A percentile compares a stretch with the other conserved stretches of the same genome.
Conservation (phyloP, 768 basidiomycete genomes). For the Boletus huronensis region DNA sequence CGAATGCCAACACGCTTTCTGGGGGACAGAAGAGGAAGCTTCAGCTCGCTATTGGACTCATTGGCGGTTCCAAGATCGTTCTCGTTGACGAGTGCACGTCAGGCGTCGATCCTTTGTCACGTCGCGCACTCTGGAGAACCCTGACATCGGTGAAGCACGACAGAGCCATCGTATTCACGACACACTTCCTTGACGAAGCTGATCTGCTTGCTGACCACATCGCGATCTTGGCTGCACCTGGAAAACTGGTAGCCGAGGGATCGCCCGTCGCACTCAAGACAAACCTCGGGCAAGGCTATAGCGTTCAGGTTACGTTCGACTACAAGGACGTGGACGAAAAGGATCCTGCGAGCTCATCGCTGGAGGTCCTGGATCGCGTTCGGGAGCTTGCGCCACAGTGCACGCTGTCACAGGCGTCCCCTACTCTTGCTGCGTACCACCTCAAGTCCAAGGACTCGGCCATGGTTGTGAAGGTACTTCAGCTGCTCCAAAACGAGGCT, state of each 20-base stretch:
- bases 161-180: conserved; percentile 72
- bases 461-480: conserved; percentile 53
- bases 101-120: conserved; percentile 77
- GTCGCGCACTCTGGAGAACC: conserved; percentile 74
- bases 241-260: conserved; percentile 69
- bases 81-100: conserved; percentile 73
- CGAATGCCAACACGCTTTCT: conserved; percentile 62
- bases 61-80: conserved; percentile 69
- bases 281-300: conserved; percentile 69
- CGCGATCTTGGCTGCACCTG: conserved; percentile 71
- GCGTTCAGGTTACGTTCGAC: conserved; percentile 51
- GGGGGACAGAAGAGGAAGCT: conserved; percentile 84
- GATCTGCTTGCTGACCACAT: conserved; percentile 76
- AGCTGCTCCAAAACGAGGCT: conserved; percentile 47
- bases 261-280: conserved; percentile 74
- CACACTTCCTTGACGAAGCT: conserved; percentile 79
- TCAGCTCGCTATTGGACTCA: conserved; percentile 75
- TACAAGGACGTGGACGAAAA: conserved; percentile 30
- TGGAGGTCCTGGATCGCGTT: conserved; percentile 41
- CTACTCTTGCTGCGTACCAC: conserved; percentile 48
- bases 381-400: conserved; percentile 44
- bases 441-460: conserved; percentile 57
- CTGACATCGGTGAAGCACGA: conserved; percentile 64
- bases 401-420: conserved; percentile 41
- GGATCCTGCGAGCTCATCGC: conserved; percentile 10